Base-by-base conservation (phyloP, 1,284 basidiomycete species). In the Ustilago cynodontis region DNA sequence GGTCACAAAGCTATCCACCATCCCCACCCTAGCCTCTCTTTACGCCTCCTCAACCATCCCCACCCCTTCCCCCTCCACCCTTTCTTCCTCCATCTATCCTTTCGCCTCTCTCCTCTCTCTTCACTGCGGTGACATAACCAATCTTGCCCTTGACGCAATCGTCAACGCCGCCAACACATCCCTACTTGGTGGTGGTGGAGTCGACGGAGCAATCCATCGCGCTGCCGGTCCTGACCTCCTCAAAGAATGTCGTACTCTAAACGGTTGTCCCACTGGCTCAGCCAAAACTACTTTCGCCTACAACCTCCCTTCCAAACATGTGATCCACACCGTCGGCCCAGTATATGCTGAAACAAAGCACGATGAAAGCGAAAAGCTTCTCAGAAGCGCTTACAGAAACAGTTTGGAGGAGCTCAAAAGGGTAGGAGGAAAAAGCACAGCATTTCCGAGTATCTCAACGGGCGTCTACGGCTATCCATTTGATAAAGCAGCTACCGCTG, bases 271-370 rank as follows among this genome's bases (percentile, higher is more conserved):
- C 33, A 93, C 93, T 13, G 95, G 95, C 29, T 88, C 93, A 70
- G 91, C 93, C 11, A 95, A 94, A 87, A 91, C 94, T 54, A 95
- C 94, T 3, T 20, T 39, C 2, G 87, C 76, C 0, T 85, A 86
- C 79, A 65, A 81, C 59, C 78, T 88, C 26, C 80, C 87, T 89
- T 92, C 88, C 20, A 90, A 90, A 64, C 89, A 91, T 72, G 88
- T 98, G 63, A 93, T 97, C 20, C 96, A 98, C 82, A 91, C 96
- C 1, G 95, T 97, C 26, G 95, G 95, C 11, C 94, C 94, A 0
- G 86, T 94, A 2, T 96, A 94, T 26, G 35, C 35, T 0, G 10
- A 53, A 2, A 28, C 22, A 2, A 24, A 33, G 6, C 58, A 45
- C 13, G 39, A 45, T 0, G 55, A 79, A 29, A 56, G 41, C 20